phyloP scores from a whole-genome alignment of 441 rosid genomes.

The Erodium trifolium region DNA sequence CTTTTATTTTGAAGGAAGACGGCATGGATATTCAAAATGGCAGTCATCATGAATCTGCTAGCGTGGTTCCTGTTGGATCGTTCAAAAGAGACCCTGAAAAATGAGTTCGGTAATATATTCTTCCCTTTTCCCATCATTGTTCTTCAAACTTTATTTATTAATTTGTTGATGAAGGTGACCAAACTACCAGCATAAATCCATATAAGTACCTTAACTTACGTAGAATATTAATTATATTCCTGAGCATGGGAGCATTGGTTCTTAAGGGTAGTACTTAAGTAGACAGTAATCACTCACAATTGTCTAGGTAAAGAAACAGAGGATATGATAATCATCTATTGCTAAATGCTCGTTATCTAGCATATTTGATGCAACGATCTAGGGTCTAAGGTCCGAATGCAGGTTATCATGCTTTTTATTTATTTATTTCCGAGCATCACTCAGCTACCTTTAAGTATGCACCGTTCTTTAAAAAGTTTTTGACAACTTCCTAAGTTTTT shows the following conservation, averaged over 20 bases:
- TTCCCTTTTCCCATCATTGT: background rate
- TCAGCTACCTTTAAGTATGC: no score
- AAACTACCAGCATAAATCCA: background rate
- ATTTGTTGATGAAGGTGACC: background rate
- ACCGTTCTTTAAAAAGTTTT: no score
- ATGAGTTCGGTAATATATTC: constrained; percentile 35
- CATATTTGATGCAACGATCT: background rate
- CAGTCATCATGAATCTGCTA: constrained; percentile 36
- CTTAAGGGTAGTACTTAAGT: constrained; percentile 1
- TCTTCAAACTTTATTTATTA: background rate
- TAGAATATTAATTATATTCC: background rate
- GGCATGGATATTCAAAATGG: constrained; percentile 40
- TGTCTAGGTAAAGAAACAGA: background rate
- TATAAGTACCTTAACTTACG: background rate
- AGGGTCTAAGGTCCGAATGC: background rate
- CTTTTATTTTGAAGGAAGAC: background rate
- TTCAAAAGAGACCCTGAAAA: constrained; percentile 56
- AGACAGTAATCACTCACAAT: background rate
- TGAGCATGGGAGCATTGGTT: background rate
- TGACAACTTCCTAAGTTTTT: no score
- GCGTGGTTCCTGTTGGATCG: constrained; percentile 50
- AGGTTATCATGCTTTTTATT: background rate
- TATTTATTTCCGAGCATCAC: background rate
- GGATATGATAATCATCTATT: background rate
- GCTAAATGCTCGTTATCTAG: background rate